Base-by-base conservation (phyloP, 1,284 basidiomycete genomes). In the Rhizoctonia solani region DNA sequence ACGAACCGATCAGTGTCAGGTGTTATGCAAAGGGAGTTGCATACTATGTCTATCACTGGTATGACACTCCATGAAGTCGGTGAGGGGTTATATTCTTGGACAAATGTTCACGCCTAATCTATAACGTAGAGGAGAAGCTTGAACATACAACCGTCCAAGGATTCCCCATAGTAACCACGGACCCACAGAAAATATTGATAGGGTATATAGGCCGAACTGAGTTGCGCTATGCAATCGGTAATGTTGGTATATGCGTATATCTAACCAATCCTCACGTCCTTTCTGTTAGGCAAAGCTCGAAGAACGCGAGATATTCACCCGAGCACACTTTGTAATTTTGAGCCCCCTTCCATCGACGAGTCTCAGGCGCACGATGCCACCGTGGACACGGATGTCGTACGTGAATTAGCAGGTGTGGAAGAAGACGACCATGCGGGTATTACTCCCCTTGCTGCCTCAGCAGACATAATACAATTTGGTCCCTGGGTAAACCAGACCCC, bases 401-500 rank as follows among this genome's bases (percentile, higher is more conserved):
- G 66, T 19, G 54, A 59, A 16, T 39, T 69, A 32, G 69, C 53
- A 41, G 86, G 84, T 4, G 79, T 82, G 11, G 89, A 89, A 70
- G 89, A 90, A 66, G 88, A 87, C n/a, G 79, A 85, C 49, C 80
- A 84, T 1, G 80, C 82, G 68, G 81, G 85, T 67, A 42, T 50
- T 13, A 65, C 61, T 1, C 79, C 90, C 42, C 81, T 90, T 53
- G 83, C 85, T 70, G 82, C 81, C 13, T 82, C 83, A 4, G 80
- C 83, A 1, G 81, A 85, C 69, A 80, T 82, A 16, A 79, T 97
- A 23, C 89, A 90, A 74, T 85, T 97, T 58, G 92, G 89, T 80
- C 90, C 92, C 11, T 97, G 92, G 87, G 92, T 96, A 0, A 95
- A 97, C 76, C 89, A 93, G 90, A 96, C 93, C 0, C 94, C 95